Conservation (phyloP, 805 yeast genomes). For the Limtongozyma cylindracea region DNA sequence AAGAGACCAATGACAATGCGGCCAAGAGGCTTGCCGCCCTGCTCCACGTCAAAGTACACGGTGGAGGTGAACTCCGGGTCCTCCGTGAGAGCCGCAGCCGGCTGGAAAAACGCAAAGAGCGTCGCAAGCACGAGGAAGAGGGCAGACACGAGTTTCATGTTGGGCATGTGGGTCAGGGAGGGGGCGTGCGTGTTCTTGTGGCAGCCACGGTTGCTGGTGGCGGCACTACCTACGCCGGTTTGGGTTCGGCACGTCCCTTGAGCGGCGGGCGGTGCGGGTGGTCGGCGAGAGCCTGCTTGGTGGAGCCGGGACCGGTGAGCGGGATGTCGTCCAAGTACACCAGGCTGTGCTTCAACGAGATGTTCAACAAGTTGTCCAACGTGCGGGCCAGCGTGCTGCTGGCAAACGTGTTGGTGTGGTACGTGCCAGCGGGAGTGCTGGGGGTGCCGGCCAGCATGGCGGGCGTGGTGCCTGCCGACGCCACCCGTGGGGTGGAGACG, state of each 20-base stretch:
- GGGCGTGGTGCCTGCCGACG: conserved; percentile 1
- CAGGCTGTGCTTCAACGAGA: conserved; percentile 4
- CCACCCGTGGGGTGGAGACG: conserved; percentile 3
- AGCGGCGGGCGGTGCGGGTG: too few relatives aligned
- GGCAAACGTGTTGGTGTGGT: too few relatives aligned
- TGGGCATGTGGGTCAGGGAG: too few relatives aligned
- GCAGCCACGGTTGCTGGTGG: too few relatives aligned
- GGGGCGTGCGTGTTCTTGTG: too few relatives aligned
- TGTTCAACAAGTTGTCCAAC: conserved; percentile 8
- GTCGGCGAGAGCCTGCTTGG: too few relatives aligned
- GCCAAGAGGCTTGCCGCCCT: conserved; percentile 58
- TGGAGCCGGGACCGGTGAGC: conserved; percentile 12
- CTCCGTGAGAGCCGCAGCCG: conserved; percentile 5
- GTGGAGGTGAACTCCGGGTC: conserved; percentile 42
- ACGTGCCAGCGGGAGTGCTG: too few relatives aligned
- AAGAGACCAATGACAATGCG: conserved; percentile 70
- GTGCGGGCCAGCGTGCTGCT: conserved; percentile 7
- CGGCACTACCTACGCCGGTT: too few relatives aligned
- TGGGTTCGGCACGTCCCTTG: too few relatives aligned
- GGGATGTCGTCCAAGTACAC: conserved; percentile 13
- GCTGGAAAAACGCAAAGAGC: conserved; percentile 1
- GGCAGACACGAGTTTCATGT: too few relatives aligned
- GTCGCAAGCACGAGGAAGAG: too few relatives aligned
- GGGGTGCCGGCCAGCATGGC: conserved; percentile 1
- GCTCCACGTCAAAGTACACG: conserved; percentile 69